Conservation (phyloP, 1,284 basidiomycete genomes). For the Ceratobasidium papillatum region DNA sequence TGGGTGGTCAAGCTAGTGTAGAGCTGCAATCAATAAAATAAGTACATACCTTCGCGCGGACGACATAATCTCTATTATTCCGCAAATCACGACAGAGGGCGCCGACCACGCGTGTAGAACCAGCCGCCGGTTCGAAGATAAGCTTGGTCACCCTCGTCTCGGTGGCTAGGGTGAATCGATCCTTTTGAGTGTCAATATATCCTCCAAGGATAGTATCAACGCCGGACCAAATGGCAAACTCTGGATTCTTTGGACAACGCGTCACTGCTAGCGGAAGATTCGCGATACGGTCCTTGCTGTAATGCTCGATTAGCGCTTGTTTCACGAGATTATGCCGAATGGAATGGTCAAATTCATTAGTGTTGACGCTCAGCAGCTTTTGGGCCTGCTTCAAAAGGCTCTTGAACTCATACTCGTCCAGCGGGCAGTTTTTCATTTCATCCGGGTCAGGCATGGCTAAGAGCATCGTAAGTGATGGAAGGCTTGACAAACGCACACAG, state of each 20-base stretch:
- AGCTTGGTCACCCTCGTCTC: constrained; percentile 11
- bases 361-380: constrained; percentile 5
- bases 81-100: constrained; percentile 9
- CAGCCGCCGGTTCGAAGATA: background rate
- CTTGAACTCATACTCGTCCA: constrained; percentile 5
- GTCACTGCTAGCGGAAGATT: constrained; percentile 35
- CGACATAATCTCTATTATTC: background rate
- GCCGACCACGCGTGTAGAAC: background rate
- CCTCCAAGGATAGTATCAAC: background rate
- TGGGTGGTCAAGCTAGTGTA: background rate
- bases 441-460: constrained; percentile 18
- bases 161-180: background rate
- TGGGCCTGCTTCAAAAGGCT: background rate
- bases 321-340: constrained; percentile 38
- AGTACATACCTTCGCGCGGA: constrained; percentile 29
- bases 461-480: background rate
- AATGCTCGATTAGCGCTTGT: background rate
- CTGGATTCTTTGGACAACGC: constrained; percentile 6
- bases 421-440: constrained; percentile 4
- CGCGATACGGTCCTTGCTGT: background rate
- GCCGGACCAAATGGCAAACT: background rate
- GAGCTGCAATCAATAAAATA: background rate
- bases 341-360: constrained; percentile 10
- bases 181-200: background rate
- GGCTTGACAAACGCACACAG: background rate